Percentiles rank a stretch among this genome's conserved stretches.
Conservation (phyloP, 306 rosid genomes). For the Lagenaria siceraria region DNA sequence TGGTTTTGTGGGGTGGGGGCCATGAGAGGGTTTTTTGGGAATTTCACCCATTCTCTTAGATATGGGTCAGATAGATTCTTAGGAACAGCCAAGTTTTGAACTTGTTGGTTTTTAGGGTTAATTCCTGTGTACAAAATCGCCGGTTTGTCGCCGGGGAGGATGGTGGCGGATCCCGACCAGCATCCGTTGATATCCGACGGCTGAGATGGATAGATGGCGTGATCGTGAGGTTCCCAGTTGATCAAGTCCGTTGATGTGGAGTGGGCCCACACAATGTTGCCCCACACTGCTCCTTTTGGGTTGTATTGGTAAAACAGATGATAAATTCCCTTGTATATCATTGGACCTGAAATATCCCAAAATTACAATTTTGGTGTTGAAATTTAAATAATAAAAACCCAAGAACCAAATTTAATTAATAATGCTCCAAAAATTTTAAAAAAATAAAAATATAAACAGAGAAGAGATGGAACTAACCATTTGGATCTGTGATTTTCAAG, state of each 20-base stretch:
- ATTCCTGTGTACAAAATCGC: conserved; percentile 70
- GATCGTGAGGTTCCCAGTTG: conserved; percentile 60
- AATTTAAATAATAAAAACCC: no score
- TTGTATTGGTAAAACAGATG: conserved; percentile 78
- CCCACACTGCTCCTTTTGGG: conserved; percentile 68
- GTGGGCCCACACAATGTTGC: conserved; percentile 81
- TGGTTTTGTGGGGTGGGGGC: conserved; percentile 31
- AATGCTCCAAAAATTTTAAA: no score
- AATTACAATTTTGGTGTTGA: not conserved
- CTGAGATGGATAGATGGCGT: conserved; percentile 54
- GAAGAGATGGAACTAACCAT: conserved; percentile 31
- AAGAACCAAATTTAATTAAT: no score
- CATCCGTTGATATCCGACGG: conserved; percentile 59
- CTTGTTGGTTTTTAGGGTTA: conserved; percentile 40
- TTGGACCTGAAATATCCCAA: conserved; percentile 33
- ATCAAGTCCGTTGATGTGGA: conserved; percentile 67
- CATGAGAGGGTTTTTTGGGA: conserved; percentile 58
- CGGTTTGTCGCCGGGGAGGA: conserved; percentile 45
- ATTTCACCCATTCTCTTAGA: conserved; percentile 61
- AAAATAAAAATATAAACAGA: no score
- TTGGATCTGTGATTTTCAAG: conserved; percentile 46
- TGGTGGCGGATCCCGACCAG: conserved; percentile 84
- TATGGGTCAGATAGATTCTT: conserved; percentile 64
- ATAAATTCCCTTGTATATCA: conserved; percentile 52
- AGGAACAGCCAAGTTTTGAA: conserved; percentile 64